Evolutionary conservation across 371 early-diverging fungal genomes (phyloP).

Genomic region (Rhizopus stolonifer): DNA sequence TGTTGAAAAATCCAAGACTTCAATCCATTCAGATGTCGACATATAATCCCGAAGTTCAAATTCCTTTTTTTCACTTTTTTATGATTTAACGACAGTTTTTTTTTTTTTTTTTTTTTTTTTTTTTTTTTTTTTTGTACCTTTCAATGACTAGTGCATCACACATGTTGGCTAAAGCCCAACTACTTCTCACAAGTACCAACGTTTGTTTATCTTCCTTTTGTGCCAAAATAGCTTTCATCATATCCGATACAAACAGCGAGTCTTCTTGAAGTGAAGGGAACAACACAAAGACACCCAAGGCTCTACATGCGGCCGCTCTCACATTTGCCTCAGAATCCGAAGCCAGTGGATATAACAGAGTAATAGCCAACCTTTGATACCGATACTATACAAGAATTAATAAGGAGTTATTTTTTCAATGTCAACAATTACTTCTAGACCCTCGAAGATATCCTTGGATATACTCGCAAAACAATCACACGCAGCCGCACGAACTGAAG

Average conservation of each 20-base stretch:
- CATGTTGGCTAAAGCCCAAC: conserved; percentile 79
- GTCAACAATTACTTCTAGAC: conserved; percentile 34
- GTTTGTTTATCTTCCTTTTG: conserved; percentile 53
- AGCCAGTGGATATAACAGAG: conserved; percentile 53
- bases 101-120: not conserved
- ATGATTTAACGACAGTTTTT: no score
- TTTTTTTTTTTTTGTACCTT: conserved; percentile 30
- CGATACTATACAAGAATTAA: conserved; percentile 29
- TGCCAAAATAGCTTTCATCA: conserved; percentile 45
- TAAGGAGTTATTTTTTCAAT: not conserved
- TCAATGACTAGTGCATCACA: conserved; percentile 64
- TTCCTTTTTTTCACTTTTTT: conserved; percentile 29
- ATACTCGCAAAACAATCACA: conserved; percentile 67
- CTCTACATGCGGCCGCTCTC: conserved; percentile 69
- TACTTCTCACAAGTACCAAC: conserved; percentile 64
- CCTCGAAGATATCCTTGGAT: conserved; percentile 44
- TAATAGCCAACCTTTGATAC: conserved; percentile 46
- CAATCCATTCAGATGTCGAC: conserved; percentile 42
- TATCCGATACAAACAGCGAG: conserved; percentile 54
- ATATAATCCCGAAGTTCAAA: conserved; percentile 40
- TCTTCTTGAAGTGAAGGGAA: conserved; percentile 62
- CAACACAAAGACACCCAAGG: conserved; percentile 66
- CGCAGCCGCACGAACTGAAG: conserved; percentile 53
- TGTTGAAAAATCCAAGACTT: conserved; percentile 50
- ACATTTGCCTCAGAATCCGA: conserved; percentile 57